Evolutionary conservation across 192 early-diverging fungal species (phyloP), one percentile per base, ranked within the genome.

Genomic region (Mortierella antarctica): DNA sequence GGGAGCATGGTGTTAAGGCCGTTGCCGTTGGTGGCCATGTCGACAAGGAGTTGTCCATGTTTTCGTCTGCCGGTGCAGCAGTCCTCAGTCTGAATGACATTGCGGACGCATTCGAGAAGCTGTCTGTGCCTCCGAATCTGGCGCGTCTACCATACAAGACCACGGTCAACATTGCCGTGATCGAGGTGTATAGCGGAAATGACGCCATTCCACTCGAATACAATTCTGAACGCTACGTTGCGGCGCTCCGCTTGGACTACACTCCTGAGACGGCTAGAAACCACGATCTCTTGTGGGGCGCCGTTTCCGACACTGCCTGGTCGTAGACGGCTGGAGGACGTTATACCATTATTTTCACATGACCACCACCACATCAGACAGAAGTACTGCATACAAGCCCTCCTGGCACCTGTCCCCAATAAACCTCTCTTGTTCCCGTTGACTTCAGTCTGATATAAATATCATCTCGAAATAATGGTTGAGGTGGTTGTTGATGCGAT

Each of bases 271-370:
- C 42, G 11, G 62, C 72, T 0, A 23, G 57, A 31, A 21, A 5
- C 15, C 64, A 50, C 6, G 57, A 67, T 39, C 4, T 47, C 1
- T 7, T 74, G 57, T 74, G 72, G 72, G 9, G 3, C 15, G 51
- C 58, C 40, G 72, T 66, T 20, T 57, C 63, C 18, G 13, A 8
- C 9, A 50, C 48, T 39, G 64, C 58, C n/a, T 74, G 72, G 72
- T 57, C 31, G 31, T 31, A 31, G 31, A 31, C 31, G 31, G 31
- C 1, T 31, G 31, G 31, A 31, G 31, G 31, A 31, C 1, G 31
- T 31, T 3, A 31, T 2, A 31, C 31, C 31, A 1, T 31, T 31
- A 31, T 31, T 3, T 31, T 2, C 31, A 31, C 31, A 3, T 3
- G 31, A 31, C 31, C 3, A 31, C 1, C 1, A 31, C 31, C 3